Percentiles rank a stretch among this genome's conserved stretches.
Evolutionary conservation across 2,329 filamentous ascomycete species (phyloP).

Genomic region (Lomentospora prolificans): DNA sequence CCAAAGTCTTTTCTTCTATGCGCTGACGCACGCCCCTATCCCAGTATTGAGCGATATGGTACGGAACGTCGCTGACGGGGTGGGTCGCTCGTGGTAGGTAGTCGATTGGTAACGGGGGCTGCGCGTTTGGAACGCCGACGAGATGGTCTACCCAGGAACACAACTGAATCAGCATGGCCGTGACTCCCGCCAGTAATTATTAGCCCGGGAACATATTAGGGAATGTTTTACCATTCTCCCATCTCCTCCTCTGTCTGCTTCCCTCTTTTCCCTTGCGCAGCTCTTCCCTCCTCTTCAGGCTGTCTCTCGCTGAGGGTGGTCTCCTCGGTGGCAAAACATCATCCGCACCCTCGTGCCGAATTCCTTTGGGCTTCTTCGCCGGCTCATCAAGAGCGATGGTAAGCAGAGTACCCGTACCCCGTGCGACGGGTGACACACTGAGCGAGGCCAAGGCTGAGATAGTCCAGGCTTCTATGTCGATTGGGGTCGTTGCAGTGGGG

Average conservation of each 20-base stretch:
- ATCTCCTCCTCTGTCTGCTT: slow-evolving; percentile 72
- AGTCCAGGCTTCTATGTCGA: slow-evolving; percentile 61
- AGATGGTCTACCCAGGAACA: slow-evolving; percentile 59
- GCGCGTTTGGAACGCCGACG: slow-evolving; percentile 73
- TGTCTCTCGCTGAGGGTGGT: slow-evolving; percentile 42
- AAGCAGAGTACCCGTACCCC: slow-evolving; percentile 53
- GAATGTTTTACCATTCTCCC: slow-evolving; percentile 85
- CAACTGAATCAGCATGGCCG: neutral
- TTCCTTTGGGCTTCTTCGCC: neutral
- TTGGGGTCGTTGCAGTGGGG: slow-evolving; percentile 12
- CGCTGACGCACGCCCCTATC: slow-evolving; percentile 45
- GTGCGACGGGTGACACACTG: slow-evolving; percentile 43
- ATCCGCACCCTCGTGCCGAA: neutral
- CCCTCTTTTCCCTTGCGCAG: slow-evolving; percentile 86
- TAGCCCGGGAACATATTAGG: neutral
- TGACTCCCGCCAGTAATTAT: too few species aligned
- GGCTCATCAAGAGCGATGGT: slow-evolving; percentile 58
- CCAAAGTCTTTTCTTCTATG: slow-evolving; percentile 35
- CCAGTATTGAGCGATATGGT: slow-evolving; percentile 82
- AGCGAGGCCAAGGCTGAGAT: slow-evolving; percentile 45
- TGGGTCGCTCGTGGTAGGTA: slow-evolving; percentile 78
- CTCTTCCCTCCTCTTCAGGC: slow-evolving; percentile 55
- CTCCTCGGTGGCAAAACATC: slow-evolving; percentile 26
- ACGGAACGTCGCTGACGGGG: slow-evolving; percentile 68
- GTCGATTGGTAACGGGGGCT: slow-evolving; percentile 73